Percentiles rank a stretch among this genome's conserved stretches.
Evolutionary conservation across 164 flowering plant species (phyloP).

Genomic region (Chimonanthus salicifolius): DNA sequence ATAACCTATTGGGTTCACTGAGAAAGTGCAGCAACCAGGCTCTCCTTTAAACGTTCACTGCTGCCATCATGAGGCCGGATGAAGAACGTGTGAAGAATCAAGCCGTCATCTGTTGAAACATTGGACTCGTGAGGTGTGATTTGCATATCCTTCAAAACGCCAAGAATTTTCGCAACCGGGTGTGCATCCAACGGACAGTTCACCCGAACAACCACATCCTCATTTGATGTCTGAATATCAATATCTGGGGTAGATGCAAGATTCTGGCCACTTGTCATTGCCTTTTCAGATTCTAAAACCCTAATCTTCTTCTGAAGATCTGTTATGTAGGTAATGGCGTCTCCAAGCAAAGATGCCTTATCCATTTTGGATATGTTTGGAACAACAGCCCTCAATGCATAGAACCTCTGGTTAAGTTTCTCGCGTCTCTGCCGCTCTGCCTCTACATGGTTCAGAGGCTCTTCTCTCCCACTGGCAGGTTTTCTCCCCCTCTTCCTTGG

Average conservation of each 20-base stretch:
- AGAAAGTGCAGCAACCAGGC: slow-evolving; percentile 49
- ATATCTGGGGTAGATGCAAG: slow-evolving; percentile 35
- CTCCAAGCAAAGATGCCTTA: slow-evolving; percentile 82
- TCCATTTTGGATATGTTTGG: slow-evolving; percentile 92
- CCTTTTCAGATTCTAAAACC: slow-evolving; percentile 63
- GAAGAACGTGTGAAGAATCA: slow-evolving; percentile 63
- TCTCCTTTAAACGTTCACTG: slow-evolving; percentile 53
- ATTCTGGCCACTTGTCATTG: slow-evolving; percentile 20
- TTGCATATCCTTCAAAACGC: slow-evolving; percentile 44
- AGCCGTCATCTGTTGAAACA: slow-evolving; percentile 37
- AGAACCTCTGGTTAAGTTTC: slow-evolving; percentile 84
- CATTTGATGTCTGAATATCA: slow-evolving; percentile 48
- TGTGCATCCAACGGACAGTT: slow-evolving; percentile 61
- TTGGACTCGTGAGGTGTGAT: slow-evolving; percentile 36
- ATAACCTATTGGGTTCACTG: not conserved
- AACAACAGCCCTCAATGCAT: slow-evolving; percentile 79
- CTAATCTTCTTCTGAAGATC: slow-evolving; percentile 65
- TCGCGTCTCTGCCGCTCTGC: slow-evolving; percentile 87
- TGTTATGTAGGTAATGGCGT: slow-evolving; percentile 75
- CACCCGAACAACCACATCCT: slow-evolving; percentile 53
- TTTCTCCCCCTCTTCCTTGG: slow-evolving; percentile 87
- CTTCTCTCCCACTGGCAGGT: slow-evolving; percentile 87
- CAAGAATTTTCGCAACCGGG: slow-evolving; percentile 50
- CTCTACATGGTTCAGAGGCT: slow-evolving; percentile 81
- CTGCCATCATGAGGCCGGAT: slow-evolving; percentile 35